Base-by-base conservation (phyloP, 768 basidiomycete species). In the Coprinellus aureogranulatus region DNA sequence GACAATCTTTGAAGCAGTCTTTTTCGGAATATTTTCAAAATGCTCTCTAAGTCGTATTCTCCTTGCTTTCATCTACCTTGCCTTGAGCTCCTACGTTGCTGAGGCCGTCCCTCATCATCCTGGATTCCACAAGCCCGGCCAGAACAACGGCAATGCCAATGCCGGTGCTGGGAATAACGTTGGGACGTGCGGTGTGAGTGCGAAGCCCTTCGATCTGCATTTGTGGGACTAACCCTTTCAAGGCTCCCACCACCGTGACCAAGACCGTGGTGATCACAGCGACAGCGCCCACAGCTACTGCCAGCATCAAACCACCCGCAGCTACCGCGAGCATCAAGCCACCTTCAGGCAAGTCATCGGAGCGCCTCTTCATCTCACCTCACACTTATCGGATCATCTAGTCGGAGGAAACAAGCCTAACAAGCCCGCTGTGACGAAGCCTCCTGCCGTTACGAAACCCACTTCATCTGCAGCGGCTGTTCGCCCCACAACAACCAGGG, bases 1-100 rank as follows among this genome's bases (percentile, higher is more conserved):
- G 49, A 37, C 37, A 46, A 56, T 46, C 34, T 55, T 55, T 50
- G 28, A 46, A 46, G 39, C 48, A 39, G 45, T 30, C 30, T 40
- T 57, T 64, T 55, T 46, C 54, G 18, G 52, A 37, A 49, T 67
- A 61, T 63, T 68, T 61, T 46, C 27, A 58, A 64, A 60, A 80
- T 80, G 79, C 73, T 75, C 61, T 63, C 73, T 51, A 75, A 72
- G 64, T n/a, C 68, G 68, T 49, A 49, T 76, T 57, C 67, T 70
- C 59, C 68, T 76, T 62, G 72, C 75, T 63, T 68, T 78, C 66
- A 66, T 78, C 53, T 68, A 71, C 42, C 63, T 77, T 49, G 68
- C 72, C 34, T 61, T 80, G 42, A 70, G 71, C 39, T 68, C 69
- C 23, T 67, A 69, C 40, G 59, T 61, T 25, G 70, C 65, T 14